Evolutionary conservation across 1,284 basidiomycete species (phyloP).

Genomic region (Melampsora allii-populina): DNA sequence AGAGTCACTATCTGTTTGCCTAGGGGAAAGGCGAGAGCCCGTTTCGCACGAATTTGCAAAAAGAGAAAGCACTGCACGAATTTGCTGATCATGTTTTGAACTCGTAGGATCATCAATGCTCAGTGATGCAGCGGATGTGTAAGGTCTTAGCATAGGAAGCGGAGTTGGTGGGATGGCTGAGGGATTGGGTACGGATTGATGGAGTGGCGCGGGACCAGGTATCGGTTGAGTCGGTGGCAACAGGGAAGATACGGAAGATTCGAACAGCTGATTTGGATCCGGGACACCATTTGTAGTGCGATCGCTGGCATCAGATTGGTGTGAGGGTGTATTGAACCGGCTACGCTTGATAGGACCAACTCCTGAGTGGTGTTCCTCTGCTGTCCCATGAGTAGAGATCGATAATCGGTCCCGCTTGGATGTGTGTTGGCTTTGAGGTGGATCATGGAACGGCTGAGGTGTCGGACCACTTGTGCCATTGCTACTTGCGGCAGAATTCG

Average conservation of each 20-base stretch:
- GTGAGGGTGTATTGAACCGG: conserved; percentile 18
- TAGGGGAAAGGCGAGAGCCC: background rate
- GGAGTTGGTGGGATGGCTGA: background rate
- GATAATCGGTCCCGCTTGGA: conserved; percentile 14
- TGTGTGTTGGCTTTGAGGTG: too few relatives aligned
- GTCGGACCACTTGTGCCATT: background rate
- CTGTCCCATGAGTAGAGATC: background rate
- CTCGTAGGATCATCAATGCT: background rate
- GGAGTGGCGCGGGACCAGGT: conserved; percentile 9
- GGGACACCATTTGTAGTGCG: conserved; percentile 6
- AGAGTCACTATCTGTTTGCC: conserved; percentile 6
- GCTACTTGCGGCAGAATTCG: background rate
- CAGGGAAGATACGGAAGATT: too few relatives aligned
- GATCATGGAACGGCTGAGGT: background rate
- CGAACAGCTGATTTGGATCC: conserved; percentile 1
- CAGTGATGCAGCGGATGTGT: background rate
- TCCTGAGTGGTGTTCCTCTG: conserved; percentile 12
- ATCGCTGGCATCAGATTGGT: conserved; percentile 17
- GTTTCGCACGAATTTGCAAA: conserved; percentile 14
- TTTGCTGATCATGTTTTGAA: conserved; percentile 32
- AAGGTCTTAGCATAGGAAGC: background rate
- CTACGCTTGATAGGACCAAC: conserved; percentile 30
- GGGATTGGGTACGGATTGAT: background rate
- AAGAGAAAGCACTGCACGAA: conserved; percentile 23
- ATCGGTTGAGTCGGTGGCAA: background rate